Evolutionary conservation across 2,329 filamentous ascomycete species (phyloP), one percentile per base, ranked within the genome.

Genomic region (Sarocladium strictum): DNA sequence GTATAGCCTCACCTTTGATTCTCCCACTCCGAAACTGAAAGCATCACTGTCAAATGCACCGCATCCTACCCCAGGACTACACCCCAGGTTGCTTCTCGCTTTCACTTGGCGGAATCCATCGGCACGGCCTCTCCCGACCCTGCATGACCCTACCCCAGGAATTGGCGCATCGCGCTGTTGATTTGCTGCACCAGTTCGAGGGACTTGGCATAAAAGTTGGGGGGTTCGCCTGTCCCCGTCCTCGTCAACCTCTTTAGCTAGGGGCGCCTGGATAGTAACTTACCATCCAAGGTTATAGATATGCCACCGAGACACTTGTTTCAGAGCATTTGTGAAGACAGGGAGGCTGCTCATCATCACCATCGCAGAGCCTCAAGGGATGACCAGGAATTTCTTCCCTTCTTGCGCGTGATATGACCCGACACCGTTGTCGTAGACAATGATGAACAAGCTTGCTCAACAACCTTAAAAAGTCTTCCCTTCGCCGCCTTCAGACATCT

Each of bases 71-170:
- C 40, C 17, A 47, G 29, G 24, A 17, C 27, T 21, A 47, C 27
- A 26, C 43, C 43, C 43, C 40, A 43, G 40, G 17, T 32, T 32
- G 29, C 29, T 32, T 32, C 12, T 32, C 12, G 29, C 23, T 15
- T 27, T 14, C 26, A 26, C 47, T 51, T 51, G 47, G 47, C 47
- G 47, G 47, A 51, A 51, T 35, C 47, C 47, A 51, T 51, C 47
- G 47, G 27, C 47, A 51, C 47, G 47, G 47, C 47, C 29, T 51
- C 47, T 51, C 47, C 47, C 47, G 47, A 51, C 29, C 27, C 17
- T 51, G 27, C 27, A 51, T 33, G 27, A 17, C 47, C 29, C 47
- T 51, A 51, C 47, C 47, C 47, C 47, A 51, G 27, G 47, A 51
- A 51, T 51, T 51, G 47, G 47, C 47, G 47, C 47, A 51, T 27